Conservation (phyloP, 176 grass and related monocot species). For the Dendrocalamus sinicus region DNA sequence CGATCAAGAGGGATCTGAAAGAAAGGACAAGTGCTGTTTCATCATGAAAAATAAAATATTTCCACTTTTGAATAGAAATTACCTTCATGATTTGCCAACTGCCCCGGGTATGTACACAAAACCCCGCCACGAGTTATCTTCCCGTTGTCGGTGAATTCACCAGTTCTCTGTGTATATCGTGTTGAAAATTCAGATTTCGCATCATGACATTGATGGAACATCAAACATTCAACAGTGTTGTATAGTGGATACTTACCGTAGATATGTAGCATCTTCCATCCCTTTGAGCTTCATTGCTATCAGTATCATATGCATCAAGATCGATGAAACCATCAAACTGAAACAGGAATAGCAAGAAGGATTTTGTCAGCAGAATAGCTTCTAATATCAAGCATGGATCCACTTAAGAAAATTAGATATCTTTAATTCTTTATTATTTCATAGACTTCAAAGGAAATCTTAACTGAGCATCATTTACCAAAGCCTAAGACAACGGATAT, state of each 20-base stretch:
- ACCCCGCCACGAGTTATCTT: constrained; percentile 97
- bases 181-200: constrained; percentile 38
- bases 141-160: constrained; percentile 90
- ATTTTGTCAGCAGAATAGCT: too few species aligned
- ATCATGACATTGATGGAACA: constrained; percentile 32
- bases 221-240: constrained; percentile 8
- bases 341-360: too few species aligned
- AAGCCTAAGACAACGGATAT: too few species aligned
- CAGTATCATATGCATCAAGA: constrained; percentile 95
- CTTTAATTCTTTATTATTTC: too few species aligned
- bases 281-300: constrained; percentile 92
- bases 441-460: too few species aligned
- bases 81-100: constrained; percentile 79
- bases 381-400: too few species aligned
- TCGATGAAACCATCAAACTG: too few species aligned
- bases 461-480: too few species aligned
- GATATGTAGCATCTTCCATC: constrained; percentile 97
- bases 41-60: constrained; percentile 3
- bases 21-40: background rate
- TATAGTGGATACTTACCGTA: constrained; percentile 58
- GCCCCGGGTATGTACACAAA: constrained; percentile 69
- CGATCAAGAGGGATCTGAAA: constrained; percentile 77
- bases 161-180: constrained; percentile 97
- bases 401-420: too few species aligned
- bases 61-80: constrained; percentile 25